phyloP scores from a whole-genome alignment of 345 rosid genomes.

The Dovyalis caffra region DNA sequence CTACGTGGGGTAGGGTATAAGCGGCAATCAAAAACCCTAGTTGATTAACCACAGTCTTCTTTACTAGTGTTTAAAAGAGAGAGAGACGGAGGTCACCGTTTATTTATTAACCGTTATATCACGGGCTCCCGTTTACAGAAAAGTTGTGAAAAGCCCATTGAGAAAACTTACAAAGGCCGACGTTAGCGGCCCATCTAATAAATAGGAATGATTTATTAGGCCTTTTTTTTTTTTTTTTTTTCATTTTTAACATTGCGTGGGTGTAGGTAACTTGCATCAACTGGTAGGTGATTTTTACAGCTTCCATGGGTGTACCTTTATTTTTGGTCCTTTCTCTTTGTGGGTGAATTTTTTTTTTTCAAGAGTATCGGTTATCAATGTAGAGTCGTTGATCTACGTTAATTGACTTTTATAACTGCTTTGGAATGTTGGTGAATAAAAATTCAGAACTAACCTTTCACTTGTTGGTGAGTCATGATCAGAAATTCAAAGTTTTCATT shows the following conservation, averaged over 20 bases:
- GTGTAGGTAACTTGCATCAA: too few relatives aligned
- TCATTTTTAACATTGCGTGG: not conserved
- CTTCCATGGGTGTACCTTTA: too few relatives aligned
- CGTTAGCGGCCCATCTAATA: not conserved
- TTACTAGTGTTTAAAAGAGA: not conserved
- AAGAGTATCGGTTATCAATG: too few relatives aligned
- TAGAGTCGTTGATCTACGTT: too few relatives aligned
- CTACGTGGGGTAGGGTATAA: not conserved
- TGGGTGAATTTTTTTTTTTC: too few relatives aligned
- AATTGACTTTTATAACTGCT: too few relatives aligned
- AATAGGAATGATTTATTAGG: not conserved
- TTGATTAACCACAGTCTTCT: not conserved
- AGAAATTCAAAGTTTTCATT: too few relatives aligned
- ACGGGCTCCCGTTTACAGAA: not conserved
- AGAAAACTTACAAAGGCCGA: not conserved
- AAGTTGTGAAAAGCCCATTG: not conserved
- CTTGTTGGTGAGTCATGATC: too few relatives aligned
- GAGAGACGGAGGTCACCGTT: not conserved
- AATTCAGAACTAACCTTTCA: too few relatives aligned
- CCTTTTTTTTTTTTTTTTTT: not conserved
- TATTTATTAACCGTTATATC: not conserved
- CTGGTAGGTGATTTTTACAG: not conserved
- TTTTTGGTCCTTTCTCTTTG: too few relatives aligned
- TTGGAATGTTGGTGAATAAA: too few relatives aligned
- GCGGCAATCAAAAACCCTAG: conserved; percentile 13